These are phyloP conservation scores for Suillus brevipes DNA, from an alignment of 768 basidiomycete genomes.

Conservation along the genomic window DNA sequence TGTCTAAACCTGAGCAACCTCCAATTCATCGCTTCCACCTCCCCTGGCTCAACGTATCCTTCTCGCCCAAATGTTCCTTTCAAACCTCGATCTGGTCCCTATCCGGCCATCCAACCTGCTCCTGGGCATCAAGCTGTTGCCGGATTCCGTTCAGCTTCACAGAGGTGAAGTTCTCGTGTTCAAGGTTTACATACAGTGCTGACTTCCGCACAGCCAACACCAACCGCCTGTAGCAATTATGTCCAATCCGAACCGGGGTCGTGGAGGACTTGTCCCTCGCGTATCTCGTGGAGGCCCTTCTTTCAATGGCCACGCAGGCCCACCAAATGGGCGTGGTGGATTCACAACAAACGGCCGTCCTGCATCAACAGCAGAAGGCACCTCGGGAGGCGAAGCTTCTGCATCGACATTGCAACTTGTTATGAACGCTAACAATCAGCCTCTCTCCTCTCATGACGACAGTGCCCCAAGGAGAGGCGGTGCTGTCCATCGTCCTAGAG, in stretches of 20 bases:
- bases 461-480: slow-evolving; percentile 11
- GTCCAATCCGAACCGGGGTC: slow-evolving; percentile 66
- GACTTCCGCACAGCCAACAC: slow-evolving; percentile 3
- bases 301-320: slow-evolving; percentile 11
- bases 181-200: not conserved
- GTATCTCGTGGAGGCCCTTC: slow-evolving; percentile 12
- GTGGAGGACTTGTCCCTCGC: slow-evolving; percentile 24
- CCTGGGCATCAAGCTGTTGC: slow-evolving; percentile 54
- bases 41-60: slow-evolving; percentile 53
- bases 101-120: slow-evolving; percentile 56
- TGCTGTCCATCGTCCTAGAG: slow-evolving; percentile 21
- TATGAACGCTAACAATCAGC: not conserved
- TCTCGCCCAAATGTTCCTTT: slow-evolving; percentile 53
- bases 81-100: slow-evolving; percentile 67
- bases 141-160: slow-evolving; percentile 65
- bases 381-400: not conserved
- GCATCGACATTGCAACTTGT: not conserved
- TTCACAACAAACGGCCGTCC: slow-evolving; percentile 13
- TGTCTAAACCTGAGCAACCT: slow-evolving; percentile 86
- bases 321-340: slow-evolving; percentile 15
- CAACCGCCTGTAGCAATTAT: slow-evolving; percentile 63
- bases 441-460: slow-evolving; percentile 5
- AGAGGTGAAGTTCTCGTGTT: slow-evolving; percentile 23
- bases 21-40: slow-evolving; percentile 81
- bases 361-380: slow-evolving; percentile 3